Conservation (phyloP, 805 yeast genomes). For the Candida yuanshanica region DNA sequence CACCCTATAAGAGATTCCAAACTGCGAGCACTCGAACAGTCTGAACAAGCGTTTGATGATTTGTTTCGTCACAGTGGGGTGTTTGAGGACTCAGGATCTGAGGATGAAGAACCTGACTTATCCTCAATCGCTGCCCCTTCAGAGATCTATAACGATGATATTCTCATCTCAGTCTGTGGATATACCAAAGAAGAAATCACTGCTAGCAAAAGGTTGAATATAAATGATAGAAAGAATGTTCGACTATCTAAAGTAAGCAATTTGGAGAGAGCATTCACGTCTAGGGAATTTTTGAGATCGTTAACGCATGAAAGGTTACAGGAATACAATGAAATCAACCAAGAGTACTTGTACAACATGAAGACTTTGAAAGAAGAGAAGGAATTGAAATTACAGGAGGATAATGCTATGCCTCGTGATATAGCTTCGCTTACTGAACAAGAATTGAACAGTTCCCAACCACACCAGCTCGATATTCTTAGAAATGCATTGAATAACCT, state of each 20-base stretch:
- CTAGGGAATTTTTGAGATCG: constrained; percentile 13
- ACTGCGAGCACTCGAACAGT: constrained; percentile 18
- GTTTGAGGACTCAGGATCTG: constrained; percentile 22
- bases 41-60: constrained; percentile 22
- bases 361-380: background rate
- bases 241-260: constrained; percentile 18
- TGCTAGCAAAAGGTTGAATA: constrained; percentile 18
- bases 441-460: background rate
- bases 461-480: constrained; percentile 2
- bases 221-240: constrained; percentile 21
- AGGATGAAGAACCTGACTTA: constrained; percentile 23
- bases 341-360: constrained; percentile 8
- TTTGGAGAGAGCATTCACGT: constrained; percentile 19
- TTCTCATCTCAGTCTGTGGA: constrained; percentile 22
- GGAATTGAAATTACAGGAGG: background rate
- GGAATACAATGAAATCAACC: constrained; percentile 15
- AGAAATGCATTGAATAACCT: constrained; percentile 4
- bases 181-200: constrained; percentile 23
- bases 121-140: constrained; percentile 16
- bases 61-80: constrained; percentile 15
- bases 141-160: constrained; percentile 17
- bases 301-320: constrained; percentile 10
- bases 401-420: background rate
- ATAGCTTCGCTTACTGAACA: background rate
- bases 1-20: constrained; percentile 23